phyloP scores from a whole-genome alignment of 2,329 filamentous ascomycete genomes.

The Amylocarpus encephaloides region DNA sequence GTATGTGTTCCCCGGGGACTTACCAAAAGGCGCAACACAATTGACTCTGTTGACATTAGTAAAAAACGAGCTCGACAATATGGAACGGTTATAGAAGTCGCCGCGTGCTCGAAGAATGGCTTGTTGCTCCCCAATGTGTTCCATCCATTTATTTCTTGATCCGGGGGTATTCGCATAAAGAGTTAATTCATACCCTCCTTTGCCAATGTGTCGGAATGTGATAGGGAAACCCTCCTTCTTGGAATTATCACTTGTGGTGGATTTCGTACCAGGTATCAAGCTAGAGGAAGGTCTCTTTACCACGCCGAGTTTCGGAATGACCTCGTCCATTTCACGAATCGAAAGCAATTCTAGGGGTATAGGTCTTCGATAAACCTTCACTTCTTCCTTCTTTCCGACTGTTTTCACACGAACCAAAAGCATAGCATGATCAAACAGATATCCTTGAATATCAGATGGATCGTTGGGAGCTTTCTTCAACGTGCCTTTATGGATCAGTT shows the following conservation, averaged over 20 bases:
- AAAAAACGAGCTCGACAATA: slow-evolving; percentile 55
- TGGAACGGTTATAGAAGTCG: slow-evolving; percentile 76
- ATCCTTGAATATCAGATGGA: slow-evolving; percentile 83
- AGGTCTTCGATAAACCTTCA: slow-evolving; percentile 88
- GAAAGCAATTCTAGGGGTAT: slow-evolving; percentile 90
- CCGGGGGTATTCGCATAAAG: slow-evolving; percentile 81
- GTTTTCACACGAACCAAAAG: slow-evolving; percentile 86
- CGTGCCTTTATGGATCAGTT: slow-evolving; percentile 88
- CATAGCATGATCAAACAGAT: slow-evolving; percentile 93
- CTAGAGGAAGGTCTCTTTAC: slow-evolving; percentile 85
- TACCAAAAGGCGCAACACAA: slow-evolving; percentile 86
- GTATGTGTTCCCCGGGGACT: slow-evolving; percentile 29
- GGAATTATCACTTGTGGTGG: slow-evolving; percentile 44
- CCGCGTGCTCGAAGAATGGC: slow-evolving; percentile 79
- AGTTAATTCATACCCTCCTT: slow-evolving; percentile 88
- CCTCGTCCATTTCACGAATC: slow-evolving; percentile 95
- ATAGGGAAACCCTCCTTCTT: slow-evolving; percentile 83
- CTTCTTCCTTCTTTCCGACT: slow-evolving; percentile 87
- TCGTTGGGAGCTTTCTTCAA: slow-evolving; percentile 91
- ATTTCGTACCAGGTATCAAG: slow-evolving; percentile 59
- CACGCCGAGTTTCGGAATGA: slow-evolving; percentile 73
- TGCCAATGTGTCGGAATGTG: slow-evolving; percentile 92
- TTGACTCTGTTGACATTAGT: slow-evolving; percentile 75
- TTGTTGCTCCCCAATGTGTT: slow-evolving; percentile 89
- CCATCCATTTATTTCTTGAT: slow-evolving; percentile 92